A percentile compares a stretch with the other conserved stretches of the same genome.
Conservation (phyloP, 2,329 filamentous ascomycete genomes). For the Epichloe glyceriae region DNA sequence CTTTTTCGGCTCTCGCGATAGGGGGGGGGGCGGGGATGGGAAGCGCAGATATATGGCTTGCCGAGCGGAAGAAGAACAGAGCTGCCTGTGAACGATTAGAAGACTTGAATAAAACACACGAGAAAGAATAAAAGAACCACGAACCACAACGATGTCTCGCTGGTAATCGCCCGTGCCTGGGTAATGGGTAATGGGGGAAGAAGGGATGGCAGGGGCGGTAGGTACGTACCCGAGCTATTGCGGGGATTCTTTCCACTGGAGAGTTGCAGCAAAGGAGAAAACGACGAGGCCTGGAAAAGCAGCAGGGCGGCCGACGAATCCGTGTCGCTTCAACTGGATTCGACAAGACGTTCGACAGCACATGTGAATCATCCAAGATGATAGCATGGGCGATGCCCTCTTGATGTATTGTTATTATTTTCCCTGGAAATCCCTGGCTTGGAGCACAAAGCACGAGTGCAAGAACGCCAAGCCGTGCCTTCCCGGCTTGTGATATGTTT, state of each 20-base stretch:
- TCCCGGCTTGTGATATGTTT: background rate
- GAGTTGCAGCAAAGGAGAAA: background rate
- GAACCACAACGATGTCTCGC: background rate
- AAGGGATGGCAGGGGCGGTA: no score
- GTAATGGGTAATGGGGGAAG: no score
- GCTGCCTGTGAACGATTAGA: background rate
- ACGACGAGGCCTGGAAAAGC: background rate
- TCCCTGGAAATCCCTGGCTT: background rate
- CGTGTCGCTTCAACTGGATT: background rate
- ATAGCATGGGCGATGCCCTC: background rate
- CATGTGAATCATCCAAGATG: background rate
- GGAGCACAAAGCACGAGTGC: background rate
- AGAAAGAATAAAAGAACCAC: no score
- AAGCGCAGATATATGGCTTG: background rate
- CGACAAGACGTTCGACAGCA: background rate
- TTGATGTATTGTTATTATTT: background rate
- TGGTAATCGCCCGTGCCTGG: background rate
- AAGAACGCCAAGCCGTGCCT: slow-evolving; percentile 1
- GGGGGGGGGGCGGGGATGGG: no score
- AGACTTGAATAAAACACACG: no score
- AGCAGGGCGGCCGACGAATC: background rate
- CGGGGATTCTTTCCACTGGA: background rate
- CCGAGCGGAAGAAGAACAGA: background rate
- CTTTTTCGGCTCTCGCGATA: background rate
- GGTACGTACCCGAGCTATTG: background rate